These are phyloP conservation scores for Leccinellum luteum DNA, from an alignment of 768 basidiomycete genomes.

Conservation along the genomic window DNA sequence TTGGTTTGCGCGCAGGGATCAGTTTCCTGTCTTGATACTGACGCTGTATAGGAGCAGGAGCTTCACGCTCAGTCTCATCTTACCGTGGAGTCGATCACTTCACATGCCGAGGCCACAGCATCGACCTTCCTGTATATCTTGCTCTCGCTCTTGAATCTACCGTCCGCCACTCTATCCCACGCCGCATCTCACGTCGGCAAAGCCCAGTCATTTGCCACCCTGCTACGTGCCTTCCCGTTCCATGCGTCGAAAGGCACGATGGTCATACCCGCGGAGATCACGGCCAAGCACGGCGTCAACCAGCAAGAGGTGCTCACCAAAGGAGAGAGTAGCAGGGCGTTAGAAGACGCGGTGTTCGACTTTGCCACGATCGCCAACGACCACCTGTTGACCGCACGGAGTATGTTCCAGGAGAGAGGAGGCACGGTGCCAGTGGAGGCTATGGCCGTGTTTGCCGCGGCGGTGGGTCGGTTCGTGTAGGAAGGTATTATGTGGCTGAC, in stretches of 20 bases:
- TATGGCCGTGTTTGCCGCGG: slow-evolving; percentile 71
- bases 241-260: slow-evolving; percentile 70
- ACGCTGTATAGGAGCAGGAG: slow-evolving; percentile 54
- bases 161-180: slow-evolving; percentile 60
- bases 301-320: slow-evolving; percentile 77
- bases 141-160: slow-evolving; percentile 61
- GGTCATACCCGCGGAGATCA: slow-evolving; percentile 79
- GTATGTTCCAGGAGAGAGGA: slow-evolving; percentile 57
- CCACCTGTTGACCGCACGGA: slow-evolving; percentile 70
- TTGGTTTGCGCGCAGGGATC: slow-evolving; percentile 34
- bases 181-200: slow-evolving; percentile 80
- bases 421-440: slow-evolving; percentile 54
- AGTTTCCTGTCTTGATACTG: slow-evolving; percentile 20
- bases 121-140: slow-evolving; percentile 76
- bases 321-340: slow-evolving; percentile 50
- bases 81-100: slow-evolving; percentile 63
- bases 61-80: slow-evolving; percentile 61
- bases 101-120: slow-evolving; percentile 78
- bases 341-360: slow-evolving; percentile 80
- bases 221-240: slow-evolving; percentile 75
- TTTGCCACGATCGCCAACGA: slow-evolving; percentile 81
- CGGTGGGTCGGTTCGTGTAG: slow-evolving; percentile 44
- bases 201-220: slow-evolving; percentile 66
- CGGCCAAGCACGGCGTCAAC: slow-evolving; percentile 70
- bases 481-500: slow-evolving; percentile 3